Evolutionary conservation across 2,329 filamentous ascomycete genomes (phyloP).

Genomic region (Fusarium buxicola): DNA sequence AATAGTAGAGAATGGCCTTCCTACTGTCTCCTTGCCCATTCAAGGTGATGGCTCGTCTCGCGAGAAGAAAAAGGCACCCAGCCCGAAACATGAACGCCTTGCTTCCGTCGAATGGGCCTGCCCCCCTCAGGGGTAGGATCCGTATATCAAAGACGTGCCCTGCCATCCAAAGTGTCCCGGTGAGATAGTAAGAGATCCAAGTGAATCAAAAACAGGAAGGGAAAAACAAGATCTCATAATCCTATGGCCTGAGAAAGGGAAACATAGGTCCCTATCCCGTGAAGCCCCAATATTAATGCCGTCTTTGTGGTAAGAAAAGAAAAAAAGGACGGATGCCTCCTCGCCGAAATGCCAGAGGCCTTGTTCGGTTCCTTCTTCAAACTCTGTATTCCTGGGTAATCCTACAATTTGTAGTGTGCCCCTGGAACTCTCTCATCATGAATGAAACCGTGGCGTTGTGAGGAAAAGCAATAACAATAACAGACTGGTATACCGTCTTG

Average conservation of each 20-base stretch:
- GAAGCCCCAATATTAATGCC: not conserved
- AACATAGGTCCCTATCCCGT: not conserved
- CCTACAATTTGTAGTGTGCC: not conserved
- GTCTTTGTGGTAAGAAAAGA: not conserved
- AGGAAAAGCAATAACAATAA: constrained; percentile 16
- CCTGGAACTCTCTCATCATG: not conserved
- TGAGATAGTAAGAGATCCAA: not conserved
- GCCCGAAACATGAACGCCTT: constrained; percentile 31
- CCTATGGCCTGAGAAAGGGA: constrained; percentile 6
- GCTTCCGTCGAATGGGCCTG: constrained; percentile 1
- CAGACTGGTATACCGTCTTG: constrained; percentile 30
- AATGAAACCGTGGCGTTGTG: constrained; percentile 1
- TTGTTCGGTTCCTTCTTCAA: not conserved
- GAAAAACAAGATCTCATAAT: constrained; percentile 19
- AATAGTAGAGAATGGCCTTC: constrained; percentile 1
- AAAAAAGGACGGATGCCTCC: not conserved
- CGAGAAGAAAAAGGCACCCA: constrained; percentile 5
- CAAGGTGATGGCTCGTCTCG: not conserved
- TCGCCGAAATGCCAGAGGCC: not conserved
- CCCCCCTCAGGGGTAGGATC: constrained; percentile 4
- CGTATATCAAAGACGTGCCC: constrained; percentile 13
- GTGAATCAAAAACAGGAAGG: not conserved
- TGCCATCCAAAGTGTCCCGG: constrained; percentile 10
- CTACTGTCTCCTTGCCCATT: not conserved
- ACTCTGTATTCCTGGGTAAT: constrained; percentile 2